These are phyloP conservation scores for Acacia confusa DNA, from an alignment of 306 rosid genomes.

Conservation along the genomic window DNA sequence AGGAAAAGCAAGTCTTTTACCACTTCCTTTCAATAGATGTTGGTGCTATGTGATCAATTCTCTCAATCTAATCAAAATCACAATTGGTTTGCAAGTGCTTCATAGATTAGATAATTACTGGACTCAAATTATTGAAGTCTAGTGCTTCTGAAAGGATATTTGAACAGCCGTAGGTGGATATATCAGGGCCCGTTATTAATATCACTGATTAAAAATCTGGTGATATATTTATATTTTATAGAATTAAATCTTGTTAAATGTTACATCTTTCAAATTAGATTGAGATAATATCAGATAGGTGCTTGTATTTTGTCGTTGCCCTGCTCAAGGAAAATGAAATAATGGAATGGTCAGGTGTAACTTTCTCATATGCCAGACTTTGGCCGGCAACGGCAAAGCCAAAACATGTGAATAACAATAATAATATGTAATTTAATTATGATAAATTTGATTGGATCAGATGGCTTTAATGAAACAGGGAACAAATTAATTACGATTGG, in stretches of 20 bases:
- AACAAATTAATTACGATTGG: no score
- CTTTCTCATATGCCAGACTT: slow-evolving; percentile 21
- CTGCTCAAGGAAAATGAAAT: neutral
- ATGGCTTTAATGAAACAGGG: slow-evolving; percentile 2
- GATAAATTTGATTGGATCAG: neutral
- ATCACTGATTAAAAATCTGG: neutral
- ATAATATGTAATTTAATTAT: slow-evolving; percentile 17
- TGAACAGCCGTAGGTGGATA: neutral
- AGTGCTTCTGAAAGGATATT: neutral
- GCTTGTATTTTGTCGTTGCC: slow-evolving; percentile 8
- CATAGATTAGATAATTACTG: slow-evolving; percentile 32
- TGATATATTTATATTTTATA: neutral
- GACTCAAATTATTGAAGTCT: slow-evolving; percentile 18
- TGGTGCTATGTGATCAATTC: slow-evolving; percentile 25
- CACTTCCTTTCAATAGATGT: no score
- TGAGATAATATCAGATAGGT: neutral
- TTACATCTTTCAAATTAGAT: neutral
- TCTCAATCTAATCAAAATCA: slow-evolving; percentile 44
- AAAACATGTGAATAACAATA: neutral
- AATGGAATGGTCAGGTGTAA: slow-evolving; percentile 4
- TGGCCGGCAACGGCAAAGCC: slow-evolving; percentile 32
- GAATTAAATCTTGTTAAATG: neutral
- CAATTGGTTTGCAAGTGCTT: slow-evolving; percentile 27
- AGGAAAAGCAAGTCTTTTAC: no score
- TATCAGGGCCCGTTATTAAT: neutral